Evolutionary conservation across 768 basidiomycete genomes (phyloP), one percentile per base, ranked within the genome.

Genomic region (Russula vinacea): DNA sequence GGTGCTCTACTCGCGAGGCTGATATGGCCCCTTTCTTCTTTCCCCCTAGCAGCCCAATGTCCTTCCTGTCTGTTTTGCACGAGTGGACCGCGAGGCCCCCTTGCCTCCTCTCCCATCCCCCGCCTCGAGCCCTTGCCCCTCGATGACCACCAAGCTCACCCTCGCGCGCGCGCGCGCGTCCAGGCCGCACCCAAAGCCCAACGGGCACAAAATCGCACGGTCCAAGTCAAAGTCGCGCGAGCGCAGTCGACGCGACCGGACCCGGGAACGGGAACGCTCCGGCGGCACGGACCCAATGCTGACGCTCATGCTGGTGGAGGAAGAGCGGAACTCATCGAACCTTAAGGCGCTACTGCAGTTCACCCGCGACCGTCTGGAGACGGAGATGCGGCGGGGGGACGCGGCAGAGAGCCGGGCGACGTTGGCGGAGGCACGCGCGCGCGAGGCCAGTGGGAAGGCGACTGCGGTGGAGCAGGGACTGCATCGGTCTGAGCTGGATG

Each of bases 271-370:
- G 7, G 9, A 17, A 1, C 62, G 59, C 6, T 52, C 65, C 6
- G 64, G 66, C 9, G 62, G 60, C 26, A 24, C 64, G 19, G 64
- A 58, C 37, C 64, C 67, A 53, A 64, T 69, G 66, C 42, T 69
- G 59, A 64, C 64, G n/a, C 22, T 69, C 37, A 67, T 69, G 68
- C 57, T 69, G 44, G 68, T 53, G 44, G 68, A 69, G 56, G 66
- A 67, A 40, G 68, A 69, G 49, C 66, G 68, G 45, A 67, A 69
- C 59, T 60, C 68, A 42, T 64, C 65, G 58, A 67, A 64, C 42
- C 62, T 69, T 35, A 67, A 64, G 44, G 62, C 66, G 47, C 44
- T 69, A 56, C 49, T 69, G 49, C 66, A 61, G 45, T 55, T 67
- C 42, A 67, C 68, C 26, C 59, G 62, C 11, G 68, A 64, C 29